Evolutionary conservation across 768 basidiomycete species (phyloP), one percentile per base, ranked within the genome.

Genomic region (Pleurotus ostreatus): DNA sequence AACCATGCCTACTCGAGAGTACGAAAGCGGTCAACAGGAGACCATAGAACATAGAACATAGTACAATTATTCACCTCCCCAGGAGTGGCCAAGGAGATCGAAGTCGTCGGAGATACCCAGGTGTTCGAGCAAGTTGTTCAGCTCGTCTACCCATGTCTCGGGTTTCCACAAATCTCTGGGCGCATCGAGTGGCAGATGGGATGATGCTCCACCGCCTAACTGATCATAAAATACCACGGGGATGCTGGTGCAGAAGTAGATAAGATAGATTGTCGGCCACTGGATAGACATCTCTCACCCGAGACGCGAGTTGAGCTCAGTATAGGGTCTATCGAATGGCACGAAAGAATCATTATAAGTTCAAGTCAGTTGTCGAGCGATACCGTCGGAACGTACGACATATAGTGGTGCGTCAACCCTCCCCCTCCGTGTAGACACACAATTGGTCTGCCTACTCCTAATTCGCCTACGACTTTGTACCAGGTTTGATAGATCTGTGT

Each of bases 171-270:
- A 78, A n/a, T 67, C 63, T 3, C 57, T 60, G 1, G 66, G 60
- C 40, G 72, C 74, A 55, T 71, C 67, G 8, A 34, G 30, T 2
- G 62, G 69, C 0, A 72, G 69, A 53, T 77, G 79, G 12, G 79
- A 76, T 2, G 79, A 80, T 46, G 63, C 61, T 5, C 73, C 77
- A 58, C 63, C 73, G 4, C 80, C 80, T 46, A 82, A 62, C 66
- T 81, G 79, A 59, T 81, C 80, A 57, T 82, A 82, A 60, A 82
- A 70, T 39, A 82, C 61, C 56, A 82, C 69, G 0, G 78, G 74
- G 4, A 46, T 39, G 11, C 38, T 41, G 41, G 20, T 3, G 41
- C 2, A 18, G 20, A 44, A 8, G n/a, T 0, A 15, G 8, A 22
- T 16, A 13, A 22, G 20, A 22, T 44, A 16, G 8, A 22, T 22